These are phyloP conservation scores for Cladophialophora carrionii DNA, from an alignment of 2,329 filamentous ascomycete species.

Conservation along the genomic window DNA sequence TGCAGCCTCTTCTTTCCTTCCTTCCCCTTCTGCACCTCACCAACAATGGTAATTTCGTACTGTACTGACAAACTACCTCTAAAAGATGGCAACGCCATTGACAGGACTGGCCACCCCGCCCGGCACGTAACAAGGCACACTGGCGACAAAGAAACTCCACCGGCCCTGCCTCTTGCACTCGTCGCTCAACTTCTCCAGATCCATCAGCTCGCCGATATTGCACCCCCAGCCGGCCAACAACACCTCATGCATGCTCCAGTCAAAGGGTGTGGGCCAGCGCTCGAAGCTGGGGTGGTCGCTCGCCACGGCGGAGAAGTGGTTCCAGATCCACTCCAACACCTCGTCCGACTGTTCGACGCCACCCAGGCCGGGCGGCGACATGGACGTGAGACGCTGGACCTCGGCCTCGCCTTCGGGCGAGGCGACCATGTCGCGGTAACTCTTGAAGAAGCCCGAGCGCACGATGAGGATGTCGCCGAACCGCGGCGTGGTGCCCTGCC, in stretches of 20 bases:
- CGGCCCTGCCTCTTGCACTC: slow-evolving; percentile 45
- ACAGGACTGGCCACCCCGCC: slow-evolving; percentile 39
- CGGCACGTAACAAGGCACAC: slow-evolving; percentile 39
- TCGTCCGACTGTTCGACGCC: slow-evolving; percentile 44
- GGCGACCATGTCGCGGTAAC: slow-evolving; percentile 34
- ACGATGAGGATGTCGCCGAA: slow-evolving; percentile 41
- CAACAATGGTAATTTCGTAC: background rate
- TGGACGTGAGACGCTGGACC: slow-evolving; percentile 31
- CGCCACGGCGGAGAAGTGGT: slow-evolving; percentile 44
- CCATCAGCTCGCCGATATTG: slow-evolving; percentile 42
- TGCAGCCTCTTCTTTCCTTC: background rate
- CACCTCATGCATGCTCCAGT: slow-evolving; percentile 40
- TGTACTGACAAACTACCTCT: background rate
- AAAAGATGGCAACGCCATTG: slow-evolving; percentile 39
- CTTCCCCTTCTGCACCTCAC: background rate
- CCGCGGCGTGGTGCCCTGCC: slow-evolving; percentile 37
- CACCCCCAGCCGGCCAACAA: slow-evolving; percentile 42
- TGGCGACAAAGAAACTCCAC: slow-evolving; percentile 56
- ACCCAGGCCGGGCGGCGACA: slow-evolving; percentile 31
- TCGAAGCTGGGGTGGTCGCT: slow-evolving; percentile 44
- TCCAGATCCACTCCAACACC: slow-evolving; percentile 45
- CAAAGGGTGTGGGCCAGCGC: slow-evolving; percentile 36
- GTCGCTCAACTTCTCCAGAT: slow-evolving; percentile 48
- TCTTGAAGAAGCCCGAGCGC: slow-evolving; percentile 40
- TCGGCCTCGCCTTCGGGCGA: slow-evolving; percentile 32